Base-by-base conservation (phyloP, 352 stramenopile genomes). In the Ophiocytium majus region DNA sequence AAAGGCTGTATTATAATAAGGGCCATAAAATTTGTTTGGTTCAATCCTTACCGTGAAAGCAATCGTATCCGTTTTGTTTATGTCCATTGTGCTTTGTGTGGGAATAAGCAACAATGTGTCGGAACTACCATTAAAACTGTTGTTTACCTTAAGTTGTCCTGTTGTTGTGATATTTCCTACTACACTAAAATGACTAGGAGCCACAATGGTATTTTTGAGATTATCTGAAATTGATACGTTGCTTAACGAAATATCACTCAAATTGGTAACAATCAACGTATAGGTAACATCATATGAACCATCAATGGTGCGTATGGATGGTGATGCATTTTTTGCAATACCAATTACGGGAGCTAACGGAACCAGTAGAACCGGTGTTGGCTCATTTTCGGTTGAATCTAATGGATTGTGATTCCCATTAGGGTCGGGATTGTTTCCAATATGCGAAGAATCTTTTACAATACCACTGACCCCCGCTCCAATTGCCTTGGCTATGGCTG, bases 251-350 rank as follows among this genome's bases (percentile, higher is more conserved):
- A 23, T 23, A 23, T 23, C 28, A 71, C 57, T 28, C 19, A 23
- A 71, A 71, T 71, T 71, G 19, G 23, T 71, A 71, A 71, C 57
- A 71, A 28, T 71, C 23, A 71, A 71, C 28, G 19, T 71, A 71
- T 23, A 71, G 19, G 28, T 28, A 23, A 71, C 57, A 71, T 71
- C 57, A 28, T 71, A 71, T 23, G 19, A 71, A 71, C 57, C 57
- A 23, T 23, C 57, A 23, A 23, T 28, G 23, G 23, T 23, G 19
- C 19, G 28, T 23, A 71, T 28, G 28, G 19, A 23, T 71, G 57
- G 23, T 23, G 19, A 23, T 23, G 57, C 57, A 23, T 23, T 23
- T 71, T 71, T 71, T 23, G 57, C 57, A 23, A 71, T 28, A 71
- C 57, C 57, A 23, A 71, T 28, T 71, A 23, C 28, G 19, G 57